Conservation (phyloP, 768 basidiomycete genomes). For the Ramaria rubella region DNA sequence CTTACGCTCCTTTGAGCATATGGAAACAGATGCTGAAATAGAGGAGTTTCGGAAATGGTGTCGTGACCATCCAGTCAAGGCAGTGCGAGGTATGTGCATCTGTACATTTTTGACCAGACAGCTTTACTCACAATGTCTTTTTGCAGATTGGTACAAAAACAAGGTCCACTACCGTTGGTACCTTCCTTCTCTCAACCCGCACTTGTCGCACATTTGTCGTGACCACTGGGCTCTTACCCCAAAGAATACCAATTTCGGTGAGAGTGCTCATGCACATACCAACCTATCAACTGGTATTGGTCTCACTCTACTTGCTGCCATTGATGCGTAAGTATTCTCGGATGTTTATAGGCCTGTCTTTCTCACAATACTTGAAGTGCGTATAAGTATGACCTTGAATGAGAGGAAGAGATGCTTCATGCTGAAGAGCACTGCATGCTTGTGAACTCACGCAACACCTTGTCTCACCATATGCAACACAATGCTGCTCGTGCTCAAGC, state of each 20-base stretch:
- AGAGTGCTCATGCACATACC: too few species aligned
- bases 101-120: background rate
- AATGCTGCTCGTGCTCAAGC: background rate
- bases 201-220: constrained; percentile 11
- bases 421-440: background rate
- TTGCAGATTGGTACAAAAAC: constrained; percentile 16
- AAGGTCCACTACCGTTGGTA: constrained; percentile 17
- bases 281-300: constrained; percentile 16
- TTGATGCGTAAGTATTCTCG: constrained; percentile 5
- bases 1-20: background rate
- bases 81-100: constrained; percentile 12
- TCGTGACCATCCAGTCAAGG: constrained; percentile 9
- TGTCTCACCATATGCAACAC: too few species aligned
- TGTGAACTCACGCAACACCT: background rate
- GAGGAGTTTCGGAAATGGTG: constrained; percentile 14
- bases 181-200: constrained; percentile 15
- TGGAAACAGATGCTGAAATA: constrained; percentile 12
- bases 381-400: background rate
- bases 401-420: background rate
- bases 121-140: background rate
- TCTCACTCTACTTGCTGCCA: constrained; percentile 16
- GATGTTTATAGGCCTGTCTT: background rate
- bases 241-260: too few species aligned
- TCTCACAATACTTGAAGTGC: background rate
- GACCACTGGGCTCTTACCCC: too few species aligned